phyloP scores from a whole-genome alignment of 2,329 filamentous ascomycete genomes.

The Paraphaeosphaeria minitans region DNA sequence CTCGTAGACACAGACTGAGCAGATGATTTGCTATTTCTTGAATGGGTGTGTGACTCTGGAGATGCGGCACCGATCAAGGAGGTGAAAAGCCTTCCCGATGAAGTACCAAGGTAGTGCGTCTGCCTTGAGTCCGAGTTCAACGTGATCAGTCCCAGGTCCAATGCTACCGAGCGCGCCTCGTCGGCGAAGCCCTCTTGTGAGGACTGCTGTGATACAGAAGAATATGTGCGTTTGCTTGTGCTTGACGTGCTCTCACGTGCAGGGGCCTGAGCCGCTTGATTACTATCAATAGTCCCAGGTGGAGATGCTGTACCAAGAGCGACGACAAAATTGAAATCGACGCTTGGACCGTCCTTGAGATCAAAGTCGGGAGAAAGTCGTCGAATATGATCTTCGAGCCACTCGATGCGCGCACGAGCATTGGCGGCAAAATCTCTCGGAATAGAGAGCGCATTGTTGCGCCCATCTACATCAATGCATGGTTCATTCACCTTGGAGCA shows the following conservation, averaged over 20 bases:
- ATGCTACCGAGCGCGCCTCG: conserved; percentile 39
- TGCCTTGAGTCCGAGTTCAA: conserved; percentile 47
- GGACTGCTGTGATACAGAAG: too few species aligned
- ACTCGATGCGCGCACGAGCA: conserved; percentile 41
- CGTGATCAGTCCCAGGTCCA: conserved; percentile 46
- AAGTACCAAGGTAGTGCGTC: conserved; percentile 47
- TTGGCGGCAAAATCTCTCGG: conserved; percentile 39
- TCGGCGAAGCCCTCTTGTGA: too few species aligned
- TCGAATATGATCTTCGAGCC: conserved; percentile 42
- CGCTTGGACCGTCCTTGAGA: conserved; percentile 32
- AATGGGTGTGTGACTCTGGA: conserved; percentile 1
- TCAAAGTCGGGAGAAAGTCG: conserved; percentile 36
- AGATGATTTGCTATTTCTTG: not conserved
- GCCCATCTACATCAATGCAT: conserved; percentile 48
- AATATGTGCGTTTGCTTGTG: conserved; percentile 7
- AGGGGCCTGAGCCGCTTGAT: not conserved
- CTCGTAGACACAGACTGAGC: conserved; percentile 1
- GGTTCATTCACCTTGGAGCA: conserved; percentile 43
- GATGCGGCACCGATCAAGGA: conserved; percentile 25
- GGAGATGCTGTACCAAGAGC: too few species aligned
- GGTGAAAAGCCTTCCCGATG: conserved; percentile 45
- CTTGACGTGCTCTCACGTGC: not conserved
- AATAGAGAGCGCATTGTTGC: conserved; percentile 42
- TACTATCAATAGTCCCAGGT: too few species aligned
- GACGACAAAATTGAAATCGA: conserved; percentile 25